phyloP scores from a whole-genome alignment of 2,329 filamentous ascomycete species.

The Xylaria sp. region DNA sequence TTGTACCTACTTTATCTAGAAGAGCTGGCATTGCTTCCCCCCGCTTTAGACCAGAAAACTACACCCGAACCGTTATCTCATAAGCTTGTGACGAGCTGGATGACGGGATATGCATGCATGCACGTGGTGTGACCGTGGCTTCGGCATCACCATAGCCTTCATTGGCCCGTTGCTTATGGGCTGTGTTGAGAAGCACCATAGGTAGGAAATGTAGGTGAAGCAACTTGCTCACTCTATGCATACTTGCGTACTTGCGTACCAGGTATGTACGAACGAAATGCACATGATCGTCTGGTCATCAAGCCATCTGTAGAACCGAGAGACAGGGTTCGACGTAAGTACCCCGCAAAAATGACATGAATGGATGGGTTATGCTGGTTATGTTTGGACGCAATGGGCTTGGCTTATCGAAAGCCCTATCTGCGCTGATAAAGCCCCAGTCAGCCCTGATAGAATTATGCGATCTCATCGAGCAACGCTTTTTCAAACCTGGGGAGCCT shows the following conservation, averaged over 20 bases:
- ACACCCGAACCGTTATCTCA: slow-evolving; percentile 1
- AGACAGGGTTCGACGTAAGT: slow-evolving; percentile 28
- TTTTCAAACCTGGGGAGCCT: slow-evolving; percentile 29
- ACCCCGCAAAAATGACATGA: slow-evolving; percentile 31
- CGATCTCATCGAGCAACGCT: slow-evolving; percentile 49
- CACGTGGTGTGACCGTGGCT: slow-evolving; percentile 10
- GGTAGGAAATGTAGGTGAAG: slow-evolving; percentile 13
- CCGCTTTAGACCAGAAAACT: neutral
- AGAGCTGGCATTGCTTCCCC: slow-evolving; percentile 4
- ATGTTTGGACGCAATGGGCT: slow-evolving; percentile 11
- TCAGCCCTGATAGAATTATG: slow-evolving; percentile 37
- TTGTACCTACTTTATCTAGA: slow-evolving; percentile 1
- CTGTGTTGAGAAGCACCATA: neutral
- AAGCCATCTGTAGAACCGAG: neutral
- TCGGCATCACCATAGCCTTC: slow-evolving; percentile 25
- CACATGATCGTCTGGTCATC: slow-evolving; percentile 28
- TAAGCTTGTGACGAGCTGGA: slow-evolving; percentile 1
- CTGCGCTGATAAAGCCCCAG: slow-evolving; percentile 30
- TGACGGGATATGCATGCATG: slow-evolving; percentile 22
- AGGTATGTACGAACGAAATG: neutral
- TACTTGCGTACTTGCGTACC: too few species aligned
- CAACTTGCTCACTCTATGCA: too few species aligned
- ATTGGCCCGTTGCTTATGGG: slow-evolving; percentile 12
- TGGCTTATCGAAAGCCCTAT: slow-evolving; percentile 39
- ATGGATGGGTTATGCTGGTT: neutral